These are phyloP conservation scores for Xylariaceae sp. DNA, from an alignment of 2,329 filamentous ascomycete species.

Conservation along the genomic window DNA sequence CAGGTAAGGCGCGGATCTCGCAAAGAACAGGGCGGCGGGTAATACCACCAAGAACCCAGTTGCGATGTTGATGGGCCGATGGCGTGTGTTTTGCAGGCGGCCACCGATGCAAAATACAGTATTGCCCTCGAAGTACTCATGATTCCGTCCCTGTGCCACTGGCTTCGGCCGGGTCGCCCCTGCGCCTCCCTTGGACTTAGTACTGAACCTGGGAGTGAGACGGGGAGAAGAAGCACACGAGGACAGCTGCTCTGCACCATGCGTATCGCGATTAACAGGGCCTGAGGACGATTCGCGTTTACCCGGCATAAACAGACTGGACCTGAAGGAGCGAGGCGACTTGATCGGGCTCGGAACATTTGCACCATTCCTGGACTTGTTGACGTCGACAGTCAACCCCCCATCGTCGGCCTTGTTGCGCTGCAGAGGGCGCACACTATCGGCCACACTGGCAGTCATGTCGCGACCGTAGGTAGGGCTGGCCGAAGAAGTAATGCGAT, in stretches of 20 bases:
- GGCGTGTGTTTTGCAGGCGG: constrained; percentile 77
- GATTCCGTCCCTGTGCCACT: constrained; percentile 58
- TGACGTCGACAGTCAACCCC: constrained; percentile 50
- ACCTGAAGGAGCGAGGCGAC: constrained; percentile 69
- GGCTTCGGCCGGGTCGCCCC: constrained; percentile 27
- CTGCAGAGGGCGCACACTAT: constrained; percentile 73
- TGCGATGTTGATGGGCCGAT: constrained; percentile 80
- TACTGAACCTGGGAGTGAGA: constrained; percentile 30
- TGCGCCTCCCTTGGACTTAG: constrained; percentile 14
- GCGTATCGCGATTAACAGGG: constrained; percentile 48
- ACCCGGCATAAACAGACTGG: constrained; percentile 61
- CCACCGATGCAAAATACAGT: constrained; percentile 84
- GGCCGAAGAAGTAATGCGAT: constrained; percentile 65
- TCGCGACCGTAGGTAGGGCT: constrained; percentile 59
- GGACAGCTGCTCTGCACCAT: constrained; percentile 74
- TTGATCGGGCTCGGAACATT: constrained; percentile 54
- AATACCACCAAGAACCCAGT: constrained; percentile 76
- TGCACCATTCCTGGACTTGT: constrained; percentile 43
- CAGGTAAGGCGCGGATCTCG: constrained; percentile 74
- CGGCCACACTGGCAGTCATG: constrained; percentile 56
- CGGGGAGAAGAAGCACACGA: constrained; percentile 71
- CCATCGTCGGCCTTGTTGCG: constrained; percentile 34
- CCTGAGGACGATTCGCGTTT: constrained; percentile 42
- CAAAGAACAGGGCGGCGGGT: constrained; percentile 76
- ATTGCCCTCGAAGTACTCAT: constrained; percentile 91